phyloP scores from a whole-genome alignment of 371 early-diverging fungal genomes.

The Syncephalastrum contaminatum region DNA sequence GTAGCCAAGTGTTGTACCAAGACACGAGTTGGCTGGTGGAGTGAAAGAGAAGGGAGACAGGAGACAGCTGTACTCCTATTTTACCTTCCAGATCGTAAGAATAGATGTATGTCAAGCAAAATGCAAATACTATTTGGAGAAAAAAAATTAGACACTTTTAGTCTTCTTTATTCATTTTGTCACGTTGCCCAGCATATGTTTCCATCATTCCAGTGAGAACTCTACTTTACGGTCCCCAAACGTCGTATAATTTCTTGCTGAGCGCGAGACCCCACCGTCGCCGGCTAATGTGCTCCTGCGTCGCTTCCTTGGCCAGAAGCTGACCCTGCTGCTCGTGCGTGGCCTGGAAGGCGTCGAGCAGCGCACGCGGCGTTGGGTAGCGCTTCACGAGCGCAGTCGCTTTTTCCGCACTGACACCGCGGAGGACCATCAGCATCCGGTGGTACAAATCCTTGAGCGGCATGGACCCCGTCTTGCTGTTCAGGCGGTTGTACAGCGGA shows the following conservation, averaged over 20 bases:
- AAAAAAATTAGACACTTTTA: no score
- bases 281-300: constrained; percentile 36
- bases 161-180: no score
- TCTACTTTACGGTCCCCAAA: constrained; percentile 49
- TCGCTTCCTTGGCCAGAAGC: constrained; percentile 23
- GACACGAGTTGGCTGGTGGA: no score
- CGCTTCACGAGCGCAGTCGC: constrained; percentile 64
- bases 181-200: no score
- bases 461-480: constrained; percentile 67
- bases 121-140: no score
- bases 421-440: constrained; percentile 78
- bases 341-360: constrained; percentile 43
- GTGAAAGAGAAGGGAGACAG: no score
- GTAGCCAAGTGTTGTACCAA: no score
- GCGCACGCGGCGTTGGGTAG: constrained; percentile 68
- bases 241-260: constrained; percentile 53
- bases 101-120: no score
- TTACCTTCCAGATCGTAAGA: no score
- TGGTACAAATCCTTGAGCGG: constrained; percentile 72
- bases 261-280: constrained; percentile 51
- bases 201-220: no score
- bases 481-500: constrained; percentile 59
- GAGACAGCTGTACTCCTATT: no score
- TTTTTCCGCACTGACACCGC: constrained; percentile 83
- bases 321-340: constrained; percentile 14